Evolutionary conservation across 1,139 yeast species (phyloP), one percentile per base, ranked within the genome.

Genomic region (Protomyces pachydermus): DNA sequence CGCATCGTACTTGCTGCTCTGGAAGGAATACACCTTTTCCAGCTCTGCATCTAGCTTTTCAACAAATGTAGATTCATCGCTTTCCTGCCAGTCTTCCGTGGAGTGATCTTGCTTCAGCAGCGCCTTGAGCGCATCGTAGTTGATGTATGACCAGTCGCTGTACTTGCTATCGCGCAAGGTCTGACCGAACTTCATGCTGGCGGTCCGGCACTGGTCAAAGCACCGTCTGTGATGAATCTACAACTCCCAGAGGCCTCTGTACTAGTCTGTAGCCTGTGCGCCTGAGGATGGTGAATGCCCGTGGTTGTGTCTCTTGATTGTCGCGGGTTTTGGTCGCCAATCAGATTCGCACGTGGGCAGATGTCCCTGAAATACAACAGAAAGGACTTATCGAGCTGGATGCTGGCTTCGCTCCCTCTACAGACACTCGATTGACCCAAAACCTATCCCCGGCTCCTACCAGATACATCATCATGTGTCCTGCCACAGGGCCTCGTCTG

Each of bases 1-100:
- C 67, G 83, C 84, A 66, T 84, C 84, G 74, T 86, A 93, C 74
- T 85, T 86, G 55, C 82, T 77, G 51, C 82, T 80, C 74, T 91
- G 97, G 76, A 93, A 93, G 18, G 88, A 79, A 76, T 90, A 93
- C n/a, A 93, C 98, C 76, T 90, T 91, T 73, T 91, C 97, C 69
- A 93, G 80, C 73, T 91, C 96, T 38, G 81, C 78, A 74, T 93
- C 98, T 69, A 93, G 80, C n/a, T 84, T 84, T 61, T 84, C 77
- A 34, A 91, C 98, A 74, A 93, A 93, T 42, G 80, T 79, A 64
- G 86, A 84, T 76, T 93, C 98, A 73, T 93, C 97, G 54, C 80
- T 80, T 66, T 88, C 96, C 14, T 84, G 76, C 95, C 96, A 90
- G 0, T 69, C 71, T 18, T 70, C 66, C 4, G 70, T 69, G 4